Evolutionary conservation across 2,329 filamentous ascomycete genomes (phyloP).

Genomic region (Verticillium albo-atrum): DNA sequence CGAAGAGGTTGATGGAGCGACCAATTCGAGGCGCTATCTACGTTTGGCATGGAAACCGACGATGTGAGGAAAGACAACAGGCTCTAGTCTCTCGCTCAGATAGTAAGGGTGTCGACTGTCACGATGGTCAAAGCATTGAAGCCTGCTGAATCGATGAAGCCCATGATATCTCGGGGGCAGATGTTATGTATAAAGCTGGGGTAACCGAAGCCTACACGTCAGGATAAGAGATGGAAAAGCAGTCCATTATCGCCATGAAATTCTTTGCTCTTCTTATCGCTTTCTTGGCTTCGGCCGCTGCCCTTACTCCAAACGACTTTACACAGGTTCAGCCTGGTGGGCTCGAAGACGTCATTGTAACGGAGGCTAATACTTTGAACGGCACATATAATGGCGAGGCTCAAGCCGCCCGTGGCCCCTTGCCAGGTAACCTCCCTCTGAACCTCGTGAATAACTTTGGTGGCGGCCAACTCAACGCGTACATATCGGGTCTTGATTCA

Average conservation of each 20-base stretch:
- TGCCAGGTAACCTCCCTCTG: slow-evolving; percentile 17
- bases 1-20: background rate
- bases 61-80: background rate
- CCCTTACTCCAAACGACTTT: slow-evolving; percentile 15
- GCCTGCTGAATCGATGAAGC: background rate
- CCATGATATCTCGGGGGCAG: background rate
- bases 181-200: background rate
- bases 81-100: background rate
- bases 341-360: slow-evolving; percentile 27
- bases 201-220: too few species aligned
- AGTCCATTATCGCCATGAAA: slow-evolving; percentile 2
- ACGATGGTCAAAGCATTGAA: background rate
- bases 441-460: slow-evolving; percentile 39
- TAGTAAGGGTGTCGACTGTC: background rate
- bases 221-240: background rate
- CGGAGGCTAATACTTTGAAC: slow-evolving; percentile 33
- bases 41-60: background rate
- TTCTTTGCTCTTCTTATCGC: slow-evolving; percentile 6
- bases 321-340: slow-evolving; percentile 25
- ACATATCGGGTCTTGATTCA: slow-evolving; percentile 39
- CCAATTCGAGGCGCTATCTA: background rate
- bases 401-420: background rate
- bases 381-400: slow-evolving; percentile 21
- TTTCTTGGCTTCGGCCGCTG: background rate
- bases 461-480: slow-evolving; percentile 33